Percentiles rank a stretch among this genome's conserved stretches.
Conservation (phyloP, 2,329 filamentous ascomycete genomes). For the Dactylellina parvicollis region DNA sequence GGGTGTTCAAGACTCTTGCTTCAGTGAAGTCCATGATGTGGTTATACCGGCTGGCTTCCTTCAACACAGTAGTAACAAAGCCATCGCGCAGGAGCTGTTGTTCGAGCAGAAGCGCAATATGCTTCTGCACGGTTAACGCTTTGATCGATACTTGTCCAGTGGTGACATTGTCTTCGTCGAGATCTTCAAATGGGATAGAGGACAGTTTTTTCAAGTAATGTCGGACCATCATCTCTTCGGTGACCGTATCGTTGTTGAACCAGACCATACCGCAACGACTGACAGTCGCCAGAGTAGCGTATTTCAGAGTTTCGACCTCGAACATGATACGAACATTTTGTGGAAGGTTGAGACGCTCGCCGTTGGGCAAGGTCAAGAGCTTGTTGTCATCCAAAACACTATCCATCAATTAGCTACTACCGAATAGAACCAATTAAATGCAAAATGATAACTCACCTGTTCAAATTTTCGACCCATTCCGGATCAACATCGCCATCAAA, state of each 20-base stretch:
- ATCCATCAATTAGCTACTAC: conserved; percentile 29
- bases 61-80: conserved; percentile 80
- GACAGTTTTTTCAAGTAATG: conserved; percentile 89
- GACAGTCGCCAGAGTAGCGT: conserved; percentile 97
- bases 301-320: conserved; percentile 96
- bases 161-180: conserved; percentile 85
- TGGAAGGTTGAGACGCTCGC: conserved; percentile 94
- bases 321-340: conserved; percentile 99
- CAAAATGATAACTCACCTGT: conserved; percentile 66
- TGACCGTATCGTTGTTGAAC: conserved; percentile 98
- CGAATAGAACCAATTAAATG: not conserved
- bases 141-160: conserved; percentile 80
- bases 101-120: conserved; percentile 81
- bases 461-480: conserved; percentile 99
- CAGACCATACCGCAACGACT: conserved; percentile 99
- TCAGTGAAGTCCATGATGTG: conserved; percentile 99
- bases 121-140: conserved; percentile 78
- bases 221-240: conserved; percentile 87
- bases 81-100: conserved; percentile 79
- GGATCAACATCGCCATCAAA: conserved; percentile 99
- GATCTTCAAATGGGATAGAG: conserved; percentile 86
- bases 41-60: conserved; percentile 78
- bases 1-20: conserved; percentile 85
- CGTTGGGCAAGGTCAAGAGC: conserved; percentile 93
- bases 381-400: conserved; percentile 98